phyloP scores from a whole-genome alignment of 2,329 filamentous ascomycete species.

The Cercospora sesami region DNA sequence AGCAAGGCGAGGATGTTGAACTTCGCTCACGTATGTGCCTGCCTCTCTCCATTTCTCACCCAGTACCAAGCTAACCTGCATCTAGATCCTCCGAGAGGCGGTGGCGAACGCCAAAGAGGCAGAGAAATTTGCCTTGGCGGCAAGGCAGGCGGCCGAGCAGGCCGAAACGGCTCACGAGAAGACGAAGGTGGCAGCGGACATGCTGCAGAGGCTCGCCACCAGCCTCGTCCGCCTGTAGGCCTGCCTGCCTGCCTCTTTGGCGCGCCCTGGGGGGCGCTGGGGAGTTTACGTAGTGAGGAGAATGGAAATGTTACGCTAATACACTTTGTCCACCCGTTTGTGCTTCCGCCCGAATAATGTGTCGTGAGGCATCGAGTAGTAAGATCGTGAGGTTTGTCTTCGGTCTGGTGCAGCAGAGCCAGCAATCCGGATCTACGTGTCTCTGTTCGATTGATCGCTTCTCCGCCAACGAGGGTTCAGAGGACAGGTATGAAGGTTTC shows the following conservation, averaged over 20 bases:
- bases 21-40: constrained; percentile 22
- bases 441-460: neutral
- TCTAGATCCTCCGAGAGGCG: constrained; percentile 28
- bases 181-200: constrained; percentile 31
- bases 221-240: constrained; percentile 6
- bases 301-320: neutral
- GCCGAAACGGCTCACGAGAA: constrained; percentile 34
- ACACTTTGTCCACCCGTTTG: neutral
- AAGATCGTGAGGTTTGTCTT: neutral
- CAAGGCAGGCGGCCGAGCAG: constrained; percentile 29
- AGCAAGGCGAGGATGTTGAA: constrained; percentile 18
- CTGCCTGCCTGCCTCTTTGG: neutral
- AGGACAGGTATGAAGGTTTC: neutral
- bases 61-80: constrained; percentile 8
- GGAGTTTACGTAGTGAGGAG: neutral
- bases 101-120: constrained; percentile 32
- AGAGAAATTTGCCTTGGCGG: constrained; percentile 31
- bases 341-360: neutral
- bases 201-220: constrained; percentile 24
- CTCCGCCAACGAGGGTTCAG: neutral
- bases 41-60: neutral
- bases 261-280: neutral
- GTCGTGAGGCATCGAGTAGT: neutral
- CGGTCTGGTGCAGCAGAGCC: neutral
- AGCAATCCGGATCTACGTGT: neutral